A percentile compares a stretch with the other conserved stretches of the same genome.
Conservation (phyloP, 805 yeast genomes). For the Hermanozyma aechmeae region DNA sequence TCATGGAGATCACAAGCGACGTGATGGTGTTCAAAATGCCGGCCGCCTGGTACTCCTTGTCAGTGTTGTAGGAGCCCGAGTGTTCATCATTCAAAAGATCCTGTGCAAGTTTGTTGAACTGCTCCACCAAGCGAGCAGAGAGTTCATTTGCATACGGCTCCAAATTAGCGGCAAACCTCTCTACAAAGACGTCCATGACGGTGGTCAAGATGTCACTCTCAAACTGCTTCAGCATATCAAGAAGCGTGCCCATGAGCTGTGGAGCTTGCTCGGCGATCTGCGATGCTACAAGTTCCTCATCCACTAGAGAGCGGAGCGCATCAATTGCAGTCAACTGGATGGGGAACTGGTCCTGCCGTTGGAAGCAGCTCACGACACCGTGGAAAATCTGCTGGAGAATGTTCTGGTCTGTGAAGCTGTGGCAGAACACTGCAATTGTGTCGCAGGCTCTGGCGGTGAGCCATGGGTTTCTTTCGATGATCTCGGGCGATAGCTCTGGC, state of each 20-base stretch:
- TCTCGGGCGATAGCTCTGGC: constrained; percentile 28
- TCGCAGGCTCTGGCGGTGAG: constrained; percentile 39
- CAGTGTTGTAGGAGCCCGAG: constrained; percentile 4
- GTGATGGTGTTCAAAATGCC: constrained; percentile 34
- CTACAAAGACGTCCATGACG: constrained; percentile 38
- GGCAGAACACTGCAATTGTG: constrained; percentile 30
- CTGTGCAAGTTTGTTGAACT: constrained; percentile 59
- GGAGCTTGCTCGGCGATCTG: constrained; percentile 35
- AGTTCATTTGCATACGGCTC: constrained; percentile 17
- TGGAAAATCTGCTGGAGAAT: constrained; percentile 32
- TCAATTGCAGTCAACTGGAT: constrained; percentile 43
- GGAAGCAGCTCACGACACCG: constrained; percentile 32
- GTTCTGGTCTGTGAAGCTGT: constrained; percentile 23
- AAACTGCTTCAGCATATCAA: constrained; percentile 34
- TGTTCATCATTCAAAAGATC: constrained; percentile 36
- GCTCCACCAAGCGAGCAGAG: constrained; percentile 55
- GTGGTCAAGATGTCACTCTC: constrained; percentile 35
- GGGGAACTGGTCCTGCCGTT: constrained; percentile 35
- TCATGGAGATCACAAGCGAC: constrained; percentile 35
- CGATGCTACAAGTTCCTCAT: constrained; percentile 56
- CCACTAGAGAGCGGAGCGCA: constrained; percentile 38
- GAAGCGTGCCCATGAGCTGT: constrained; percentile 33
- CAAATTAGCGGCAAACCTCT: constrained; percentile 30
- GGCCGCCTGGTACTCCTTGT: constrained; percentile 35
- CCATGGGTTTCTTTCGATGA: constrained; percentile 24